A percentile compares a stretch with the other conserved stretches of the same genome.
These are phyloP conservation scores for Cyclostephanos tholiformis DNA, from an alignment of 108 stramenopile species.

Conservation along the genomic window DNA sequence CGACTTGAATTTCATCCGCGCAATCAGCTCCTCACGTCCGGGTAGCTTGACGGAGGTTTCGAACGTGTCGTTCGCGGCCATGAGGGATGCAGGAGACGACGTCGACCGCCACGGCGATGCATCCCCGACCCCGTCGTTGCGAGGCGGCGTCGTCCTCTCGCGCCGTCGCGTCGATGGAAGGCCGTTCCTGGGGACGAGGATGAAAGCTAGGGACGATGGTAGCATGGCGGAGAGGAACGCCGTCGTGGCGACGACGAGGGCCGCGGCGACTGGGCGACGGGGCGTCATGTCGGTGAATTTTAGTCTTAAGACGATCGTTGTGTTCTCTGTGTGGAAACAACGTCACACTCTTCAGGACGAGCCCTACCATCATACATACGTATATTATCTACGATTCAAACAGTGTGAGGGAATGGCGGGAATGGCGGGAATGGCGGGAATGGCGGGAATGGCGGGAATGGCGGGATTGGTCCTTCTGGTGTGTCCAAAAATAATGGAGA, in stretches of 20 bases:
- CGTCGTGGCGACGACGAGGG: not conserved
- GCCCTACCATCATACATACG: too few relatives aligned
- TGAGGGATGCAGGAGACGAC: conserved; percentile 6
- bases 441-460: too few relatives aligned
- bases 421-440: too few relatives aligned
- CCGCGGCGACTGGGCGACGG: not conserved
- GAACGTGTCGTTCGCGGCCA: conserved; percentile 35
- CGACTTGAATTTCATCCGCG: conserved; percentile 62
- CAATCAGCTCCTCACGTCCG: conserved; percentile 51
- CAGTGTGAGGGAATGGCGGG: too few relatives aligned
- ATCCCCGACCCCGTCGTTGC: too few relatives aligned
- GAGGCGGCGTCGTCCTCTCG: not conserved
- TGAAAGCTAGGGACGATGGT: conserved; percentile 4
- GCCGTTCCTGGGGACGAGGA: not conserved
- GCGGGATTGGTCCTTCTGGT: too few relatives aligned
- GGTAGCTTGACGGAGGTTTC: conserved; percentile 62
- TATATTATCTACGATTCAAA: too few relatives aligned
- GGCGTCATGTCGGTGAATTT: conserved; percentile 1
- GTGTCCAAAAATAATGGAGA: too few relatives aligned
- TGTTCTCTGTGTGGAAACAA: too few relatives aligned
- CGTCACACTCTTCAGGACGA: too few relatives aligned
- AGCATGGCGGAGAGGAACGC: conserved; percentile 1
- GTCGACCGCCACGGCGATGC: not conserved
- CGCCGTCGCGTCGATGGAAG: not conserved
- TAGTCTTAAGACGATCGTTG: too few relatives aligned